Evolutionary conservation across 2,329 filamentous ascomycete genomes (phyloP).

Genomic region (Talaromyces sp.): DNA sequence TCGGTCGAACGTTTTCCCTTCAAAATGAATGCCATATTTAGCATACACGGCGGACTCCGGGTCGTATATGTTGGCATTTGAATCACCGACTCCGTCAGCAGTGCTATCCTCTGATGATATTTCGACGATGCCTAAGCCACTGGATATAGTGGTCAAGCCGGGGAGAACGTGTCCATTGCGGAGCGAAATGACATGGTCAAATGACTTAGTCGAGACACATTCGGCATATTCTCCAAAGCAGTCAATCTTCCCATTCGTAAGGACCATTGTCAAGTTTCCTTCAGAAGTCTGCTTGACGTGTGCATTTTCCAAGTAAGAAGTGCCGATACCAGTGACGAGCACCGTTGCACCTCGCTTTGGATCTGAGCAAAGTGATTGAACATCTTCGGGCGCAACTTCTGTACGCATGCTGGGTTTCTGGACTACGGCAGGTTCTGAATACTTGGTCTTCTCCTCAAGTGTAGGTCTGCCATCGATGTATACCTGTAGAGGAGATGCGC

Average conservation of each 20-base stretch:
- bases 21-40: conserved; percentile 42
- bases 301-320: conserved; percentile 29
- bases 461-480: conserved; percentile 57
- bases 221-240: conserved; percentile 53
- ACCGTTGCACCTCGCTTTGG: conserved; percentile 25
- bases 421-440: not conserved
- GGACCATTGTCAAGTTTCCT: conserved; percentile 43
- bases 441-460: conserved; percentile 22
- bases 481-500: conserved; percentile 56
- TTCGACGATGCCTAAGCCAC: conserved; percentile 57
- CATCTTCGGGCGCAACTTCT: conserved; percentile 18
- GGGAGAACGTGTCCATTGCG: conserved; percentile 57
- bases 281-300: not conserved
- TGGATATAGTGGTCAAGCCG: conserved; percentile 57
- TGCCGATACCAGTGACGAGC: conserved; percentile 21
- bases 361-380: conserved; percentile 17
- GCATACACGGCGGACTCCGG: conserved; percentile 31
- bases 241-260: conserved; percentile 50
- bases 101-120: conserved; percentile 55
- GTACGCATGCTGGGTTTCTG: conserved; percentile 23
- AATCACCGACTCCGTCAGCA: conserved; percentile 47
- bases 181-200: conserved; percentile 44
- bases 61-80: conserved; percentile 48
- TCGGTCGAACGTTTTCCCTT: conserved; percentile 52
- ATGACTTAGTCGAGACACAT: conserved; percentile 39